Base-by-base conservation (phyloP, 768 basidiomycete species). In the Psilocybe tampanensis region DNA sequence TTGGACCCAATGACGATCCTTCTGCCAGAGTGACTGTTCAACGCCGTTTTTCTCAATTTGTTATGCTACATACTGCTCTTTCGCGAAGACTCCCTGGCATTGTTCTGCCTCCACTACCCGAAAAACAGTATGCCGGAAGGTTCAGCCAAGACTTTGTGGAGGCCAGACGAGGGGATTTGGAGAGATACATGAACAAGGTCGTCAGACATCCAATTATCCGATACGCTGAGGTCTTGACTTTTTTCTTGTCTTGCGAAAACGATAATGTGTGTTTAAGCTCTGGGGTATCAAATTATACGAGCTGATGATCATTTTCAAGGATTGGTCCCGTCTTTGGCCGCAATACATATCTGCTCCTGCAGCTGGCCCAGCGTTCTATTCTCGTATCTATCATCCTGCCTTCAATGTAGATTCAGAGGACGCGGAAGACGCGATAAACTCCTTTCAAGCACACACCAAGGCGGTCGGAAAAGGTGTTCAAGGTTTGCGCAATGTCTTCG, bases 11-110 rank as follows among this genome's bases (percentile, higher is more conserved):
- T 58, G 43, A 68, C 62, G 56, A 70, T 4, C 72, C 79, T 1
- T 75, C 84, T 1, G 74, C 80, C 9, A 76, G 84, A 29, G 82
- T 94, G 58, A 92, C 88, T 0, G 92, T 94, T 34, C 78, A 88
- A 34, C 80, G 93, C 11, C 86, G 93, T 7, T 95, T 90, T 73
- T 92, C 92, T 3, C 89, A 94, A 56, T 95, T 95, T 63, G 84
- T 88, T 23, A 79, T 86, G 48, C 78, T 95, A 26, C 88, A 93
- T 61, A 85, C 88, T 2, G 84, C 87, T 8, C 73, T 95, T 47
- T 76, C 80, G 18, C 76, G 85, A 21, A 78, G 86, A 8, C 81
- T 93, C 3, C 90, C 90, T 6, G 89, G 89, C 0, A 83, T 94
- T 24, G 86, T 85, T 3, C 76, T 95, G 2, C 92, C 93, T 0